These are phyloP conservation scores for Zasmidium cellare DNA, from an alignment of 2,329 filamentous ascomycete genomes.

Conservation along the genomic window DNA sequence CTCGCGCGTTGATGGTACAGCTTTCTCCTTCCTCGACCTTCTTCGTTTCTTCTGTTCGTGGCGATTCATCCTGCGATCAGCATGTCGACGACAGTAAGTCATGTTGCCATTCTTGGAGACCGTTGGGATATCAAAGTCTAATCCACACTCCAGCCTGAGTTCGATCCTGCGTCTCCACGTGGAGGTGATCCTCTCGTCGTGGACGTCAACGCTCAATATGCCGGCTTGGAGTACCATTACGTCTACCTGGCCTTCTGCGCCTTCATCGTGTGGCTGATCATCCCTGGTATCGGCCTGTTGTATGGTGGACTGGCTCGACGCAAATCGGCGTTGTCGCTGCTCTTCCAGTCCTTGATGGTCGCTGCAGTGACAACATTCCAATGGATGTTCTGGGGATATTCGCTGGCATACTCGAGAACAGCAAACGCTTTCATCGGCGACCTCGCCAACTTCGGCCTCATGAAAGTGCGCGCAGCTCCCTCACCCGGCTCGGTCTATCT, in stretches of 20 bases:
- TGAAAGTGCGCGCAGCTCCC: slow-evolving; percentile 60
- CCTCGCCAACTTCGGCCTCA: slow-evolving; percentile 62
- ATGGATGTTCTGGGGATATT: slow-evolving; percentile 67
- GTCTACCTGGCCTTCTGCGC: slow-evolving; percentile 60
- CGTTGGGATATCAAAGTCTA: neutral
- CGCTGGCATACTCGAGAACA: slow-evolving; percentile 60
- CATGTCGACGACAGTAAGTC: neutral
- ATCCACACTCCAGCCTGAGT: slow-evolving; percentile 34
- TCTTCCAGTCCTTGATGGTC: slow-evolving; percentile 64
- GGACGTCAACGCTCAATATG: slow-evolving; percentile 61
- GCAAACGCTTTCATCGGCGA: slow-evolving; percentile 64
- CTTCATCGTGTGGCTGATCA: slow-evolving; percentile 66
- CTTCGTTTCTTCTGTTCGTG: neutral
- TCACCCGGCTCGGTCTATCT: slow-evolving; percentile 58
- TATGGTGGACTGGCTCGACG: slow-evolving; percentile 64
- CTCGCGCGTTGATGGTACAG: neutral
- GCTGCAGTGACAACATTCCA: slow-evolving; percentile 58
- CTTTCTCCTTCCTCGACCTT: neutral
- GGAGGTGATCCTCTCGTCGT: slow-evolving; percentile 56
- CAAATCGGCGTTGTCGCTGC: slow-evolving; percentile 61
- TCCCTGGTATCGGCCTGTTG: slow-evolving; percentile 65
- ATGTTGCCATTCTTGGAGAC: neutral
- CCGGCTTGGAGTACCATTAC: slow-evolving; percentile 62
- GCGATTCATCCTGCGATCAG: neutral
- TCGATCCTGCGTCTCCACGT: slow-evolving; percentile 45